Evolutionary conservation across 2,329 filamentous ascomycete species (phyloP).

Genomic region (Myrmaecium sp.): DNA sequence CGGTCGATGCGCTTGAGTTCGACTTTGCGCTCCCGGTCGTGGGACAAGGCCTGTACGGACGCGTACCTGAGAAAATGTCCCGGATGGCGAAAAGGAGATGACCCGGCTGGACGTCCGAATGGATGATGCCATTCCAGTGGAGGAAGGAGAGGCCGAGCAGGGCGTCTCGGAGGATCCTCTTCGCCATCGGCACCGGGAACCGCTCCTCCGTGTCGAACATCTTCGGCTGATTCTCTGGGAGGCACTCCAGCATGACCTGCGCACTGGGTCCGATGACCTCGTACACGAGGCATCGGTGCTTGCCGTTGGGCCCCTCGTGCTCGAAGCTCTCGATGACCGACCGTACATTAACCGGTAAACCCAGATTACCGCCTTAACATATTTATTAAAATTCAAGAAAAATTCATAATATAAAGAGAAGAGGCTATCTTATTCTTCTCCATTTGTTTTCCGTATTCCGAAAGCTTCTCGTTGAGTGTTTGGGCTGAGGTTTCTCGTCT

Average conservation of each 20-base stretch:
- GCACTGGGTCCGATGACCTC: slow-evolving; percentile 5
- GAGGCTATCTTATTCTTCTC: too few relatives aligned
- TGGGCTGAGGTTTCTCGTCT: too few relatives aligned
- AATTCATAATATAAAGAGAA: too few relatives aligned
- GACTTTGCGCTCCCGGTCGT: slow-evolving; percentile 8
- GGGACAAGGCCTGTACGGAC: slow-evolving; percentile 8
- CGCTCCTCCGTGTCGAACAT: slow-evolving; percentile 2
- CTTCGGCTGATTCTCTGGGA: slow-evolving; percentile 7
- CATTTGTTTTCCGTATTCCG: too few relatives aligned
- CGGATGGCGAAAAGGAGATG: slow-evolving; percentile 21
- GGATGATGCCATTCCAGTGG: slow-evolving; percentile 22
- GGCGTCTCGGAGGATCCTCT: slow-evolving; percentile 19
- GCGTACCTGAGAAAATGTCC: slow-evolving; percentile 11
- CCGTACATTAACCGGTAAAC: too few relatives aligned
- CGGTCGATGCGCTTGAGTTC: slow-evolving; percentile 9
- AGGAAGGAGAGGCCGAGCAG: slow-evolving; percentile 21
- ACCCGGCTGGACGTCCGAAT: slow-evolving; percentile 25
- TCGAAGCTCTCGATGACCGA: slow-evolving; percentile 5
- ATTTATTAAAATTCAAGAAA: too few relatives aligned
- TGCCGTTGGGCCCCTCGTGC: slow-evolving; percentile 5
- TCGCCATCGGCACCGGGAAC: slow-evolving; percentile 12
- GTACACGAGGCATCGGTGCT: slow-evolving; percentile 5
- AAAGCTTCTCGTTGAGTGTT: too few relatives aligned
- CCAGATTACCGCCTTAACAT: too few relatives aligned
- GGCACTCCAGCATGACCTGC: slow-evolving; percentile 6